Conservation (phyloP, 164 flowering plant species). For the Annona squamosa region DNA sequence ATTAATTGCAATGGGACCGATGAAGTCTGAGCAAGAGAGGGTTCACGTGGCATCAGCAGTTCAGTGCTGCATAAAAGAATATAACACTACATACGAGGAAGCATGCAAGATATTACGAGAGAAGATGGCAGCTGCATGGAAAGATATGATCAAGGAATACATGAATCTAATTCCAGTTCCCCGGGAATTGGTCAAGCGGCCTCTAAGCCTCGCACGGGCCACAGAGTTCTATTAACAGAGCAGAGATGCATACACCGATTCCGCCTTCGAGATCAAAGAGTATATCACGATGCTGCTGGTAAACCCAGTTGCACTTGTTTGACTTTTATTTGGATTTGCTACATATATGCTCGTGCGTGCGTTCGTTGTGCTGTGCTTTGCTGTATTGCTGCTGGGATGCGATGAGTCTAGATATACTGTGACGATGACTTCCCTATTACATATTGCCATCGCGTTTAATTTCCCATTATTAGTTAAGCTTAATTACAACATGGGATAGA, state of each 20-base stretch:
- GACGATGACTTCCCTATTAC: no score
- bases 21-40: constrained; percentile 9
- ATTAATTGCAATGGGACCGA: not conserved
- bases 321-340: no score
- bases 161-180: constrained; percentile 2
- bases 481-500: no score
- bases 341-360: no score
- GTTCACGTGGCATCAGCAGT: constrained; percentile 10
- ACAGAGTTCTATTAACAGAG: not conserved
- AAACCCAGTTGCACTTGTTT: not conserved
- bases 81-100: constrained; percentile 5
- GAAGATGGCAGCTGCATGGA: constrained; percentile 7
- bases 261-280: constrained; percentile 1
- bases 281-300: not conserved
- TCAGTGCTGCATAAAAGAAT: constrained; percentile 16
- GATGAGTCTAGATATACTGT: no score
- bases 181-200: not conserved
- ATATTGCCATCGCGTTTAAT: no score
- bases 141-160: constrained; percentile 6
- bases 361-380: no score
- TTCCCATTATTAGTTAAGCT: no score
- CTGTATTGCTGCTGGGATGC: no score
- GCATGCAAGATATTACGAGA: constrained; percentile 1
- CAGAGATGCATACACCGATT: constrained; percentile 2
- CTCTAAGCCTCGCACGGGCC: not conserved